These are phyloP conservation scores for Saccharomycopsis sp. DNA, from an alignment of 805 yeast genomes.

Conservation along the genomic window DNA sequence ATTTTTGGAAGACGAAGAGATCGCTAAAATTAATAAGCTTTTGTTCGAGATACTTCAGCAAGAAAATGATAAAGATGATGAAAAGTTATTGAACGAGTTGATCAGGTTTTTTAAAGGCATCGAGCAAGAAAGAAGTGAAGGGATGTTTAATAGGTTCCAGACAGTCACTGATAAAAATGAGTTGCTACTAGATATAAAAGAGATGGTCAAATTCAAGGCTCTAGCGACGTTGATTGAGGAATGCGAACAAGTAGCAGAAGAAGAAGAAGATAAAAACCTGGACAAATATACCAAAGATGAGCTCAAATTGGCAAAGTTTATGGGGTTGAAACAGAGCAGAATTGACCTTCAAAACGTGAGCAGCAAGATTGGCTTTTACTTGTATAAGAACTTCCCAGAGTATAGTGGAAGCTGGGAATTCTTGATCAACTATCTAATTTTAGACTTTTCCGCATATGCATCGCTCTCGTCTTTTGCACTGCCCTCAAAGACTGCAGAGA, in stretches of 20 bases:
- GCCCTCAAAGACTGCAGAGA: conserved; percentile 2
- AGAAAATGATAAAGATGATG: conserved; percentile 27
- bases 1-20: conserved; percentile 55
- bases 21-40: conserved; percentile 37
- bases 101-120: conserved; percentile 47
- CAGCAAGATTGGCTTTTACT: conserved; percentile 13
- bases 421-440: conserved; percentile 12
- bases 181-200: conserved; percentile 27
- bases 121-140: conserved; percentile 35
- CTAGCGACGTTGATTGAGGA: conserved; percentile 28
- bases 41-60: conserved; percentile 27
- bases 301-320: conserved; percentile 6
- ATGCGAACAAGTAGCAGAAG: conserved; percentile 10
- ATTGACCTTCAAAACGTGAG: background rate
- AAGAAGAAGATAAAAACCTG: background rate
- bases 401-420: conserved; percentile 18
- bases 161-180: conserved; percentile 25
- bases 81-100: conserved; percentile 37
- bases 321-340: conserved; percentile 11
- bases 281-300: conserved; percentile 5
- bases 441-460: background rate
- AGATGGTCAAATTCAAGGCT: conserved; percentile 26
- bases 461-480: conserved; percentile 5
- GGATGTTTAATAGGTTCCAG: conserved; percentile 32
- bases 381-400: conserved; percentile 13